Conservation (phyloP, 2,329 filamentous ascomycete species). For the Celoporthe dispersa region DNA sequence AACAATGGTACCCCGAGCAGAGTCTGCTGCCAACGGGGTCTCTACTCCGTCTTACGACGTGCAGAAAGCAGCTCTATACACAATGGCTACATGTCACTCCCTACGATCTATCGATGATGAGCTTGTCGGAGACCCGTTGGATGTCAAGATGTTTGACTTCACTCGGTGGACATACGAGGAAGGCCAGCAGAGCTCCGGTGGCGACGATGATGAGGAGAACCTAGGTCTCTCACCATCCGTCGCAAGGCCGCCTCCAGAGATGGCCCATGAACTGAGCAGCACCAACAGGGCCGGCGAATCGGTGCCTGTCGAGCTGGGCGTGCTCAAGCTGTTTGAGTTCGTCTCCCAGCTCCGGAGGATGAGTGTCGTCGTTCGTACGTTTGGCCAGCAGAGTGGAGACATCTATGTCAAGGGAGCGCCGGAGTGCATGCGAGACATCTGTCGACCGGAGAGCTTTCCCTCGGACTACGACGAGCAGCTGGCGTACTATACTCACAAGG, state of each 20-base stretch:
- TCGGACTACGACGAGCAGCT: slow-evolving; percentile 88
- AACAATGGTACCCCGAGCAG: slow-evolving; percentile 56
- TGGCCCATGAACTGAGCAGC: slow-evolving; percentile 57
- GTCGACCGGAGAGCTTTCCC: slow-evolving; percentile 81
- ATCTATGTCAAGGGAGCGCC: slow-evolving; percentile 96
- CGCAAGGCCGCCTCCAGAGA: slow-evolving; percentile 72
- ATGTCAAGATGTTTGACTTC: slow-evolving; percentile 98
- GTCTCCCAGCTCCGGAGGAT: slow-evolving; percentile 89
- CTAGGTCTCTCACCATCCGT: slow-evolving; percentile 83
- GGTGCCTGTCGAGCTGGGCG: slow-evolving; percentile 78
- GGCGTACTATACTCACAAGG: slow-evolving; percentile 90
- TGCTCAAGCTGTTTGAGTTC: slow-evolving; percentile 92
- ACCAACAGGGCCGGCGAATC: slow-evolving; percentile 43
- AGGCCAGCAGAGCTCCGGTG: slow-evolving; percentile 69
- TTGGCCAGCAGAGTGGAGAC: slow-evolving; percentile 81
- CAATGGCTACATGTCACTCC: slow-evolving; percentile 97
- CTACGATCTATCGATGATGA: slow-evolving; percentile 85
- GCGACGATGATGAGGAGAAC: slow-evolving; percentile 74
- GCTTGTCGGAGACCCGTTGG: slow-evolving; percentile 88
- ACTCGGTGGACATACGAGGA: slow-evolving; percentile 93
- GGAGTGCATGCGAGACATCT: slow-evolving; percentile 95
- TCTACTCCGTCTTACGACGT: slow-evolving; percentile 38
- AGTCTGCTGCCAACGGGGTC: slow-evolving; percentile 35
- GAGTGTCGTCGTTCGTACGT: slow-evolving; percentile 89
- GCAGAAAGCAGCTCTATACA: slow-evolving; percentile 73